Conservation (phyloP, 2,329 filamentous ascomycete genomes). For the Ascochyta lentis region DNA sequence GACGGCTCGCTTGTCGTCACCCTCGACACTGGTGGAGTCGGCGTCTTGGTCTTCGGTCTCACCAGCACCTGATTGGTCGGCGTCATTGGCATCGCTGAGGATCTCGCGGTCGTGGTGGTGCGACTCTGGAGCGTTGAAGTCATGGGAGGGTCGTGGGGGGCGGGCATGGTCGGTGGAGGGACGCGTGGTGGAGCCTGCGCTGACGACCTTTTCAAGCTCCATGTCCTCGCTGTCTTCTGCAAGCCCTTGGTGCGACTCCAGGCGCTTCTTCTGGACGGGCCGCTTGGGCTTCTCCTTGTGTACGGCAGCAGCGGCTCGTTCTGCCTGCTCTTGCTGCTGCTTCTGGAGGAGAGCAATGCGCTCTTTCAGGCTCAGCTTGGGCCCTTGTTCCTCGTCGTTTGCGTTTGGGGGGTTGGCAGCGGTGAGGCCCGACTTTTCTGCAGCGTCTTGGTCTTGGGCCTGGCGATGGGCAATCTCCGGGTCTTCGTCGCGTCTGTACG, state of each 20-base stretch:
- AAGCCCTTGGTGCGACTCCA: slow-evolving; percentile 53
- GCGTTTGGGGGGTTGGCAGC: slow-evolving; percentile 49
- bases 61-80: slow-evolving; percentile 68
- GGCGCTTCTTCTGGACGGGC: slow-evolving; percentile 68
- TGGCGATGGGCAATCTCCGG: slow-evolving; percentile 68
- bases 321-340: slow-evolving; percentile 89
- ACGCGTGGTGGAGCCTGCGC: slow-evolving; percentile 42
- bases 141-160: slow-evolving; percentile 48
- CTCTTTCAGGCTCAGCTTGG: slow-evolving; percentile 93
- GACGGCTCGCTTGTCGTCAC: slow-evolving; percentile 67
- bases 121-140: slow-evolving; percentile 49
- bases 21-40: slow-evolving; percentile 73
- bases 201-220: slow-evolving; percentile 46
- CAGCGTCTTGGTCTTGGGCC: slow-evolving; percentile 69
- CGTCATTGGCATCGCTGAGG: slow-evolving; percentile 69
- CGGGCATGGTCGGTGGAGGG: slow-evolving; percentile 51
- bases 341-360: slow-evolving; percentile 92
- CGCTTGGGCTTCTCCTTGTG: slow-evolving; percentile 87
- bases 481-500: slow-evolving; percentile 89
- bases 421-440: slow-evolving; percentile 71
- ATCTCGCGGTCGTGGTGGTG: slow-evolving; percentile 58
- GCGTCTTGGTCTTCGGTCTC: slow-evolving; percentile 68
- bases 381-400: slow-evolving; percentile 71
- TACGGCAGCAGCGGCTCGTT: slow-evolving; percentile 79
- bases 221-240: slow-evolving; percentile 46